phyloP scores from a whole-genome alignment of 208 protist genomes.

The Jaenimonas drosophilae region DNA sequence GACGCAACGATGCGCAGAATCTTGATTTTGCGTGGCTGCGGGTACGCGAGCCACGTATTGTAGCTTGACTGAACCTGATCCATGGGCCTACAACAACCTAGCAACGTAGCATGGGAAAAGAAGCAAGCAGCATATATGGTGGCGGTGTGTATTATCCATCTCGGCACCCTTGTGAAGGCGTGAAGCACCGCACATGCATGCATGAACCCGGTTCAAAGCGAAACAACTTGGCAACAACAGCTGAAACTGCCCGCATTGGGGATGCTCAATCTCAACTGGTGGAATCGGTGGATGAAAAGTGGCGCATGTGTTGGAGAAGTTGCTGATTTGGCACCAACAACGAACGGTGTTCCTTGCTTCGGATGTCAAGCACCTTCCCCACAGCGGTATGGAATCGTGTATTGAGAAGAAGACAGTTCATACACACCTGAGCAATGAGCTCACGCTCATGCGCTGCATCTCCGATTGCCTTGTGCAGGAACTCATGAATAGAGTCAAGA shows the following conservation, averaged over 20 bases:
- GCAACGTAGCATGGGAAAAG: neutral
- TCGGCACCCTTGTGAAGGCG: no score
- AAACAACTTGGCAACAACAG: neutral
- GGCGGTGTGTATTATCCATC: neutral
- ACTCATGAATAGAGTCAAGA: constrained; percentile 26
- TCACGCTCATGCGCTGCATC: constrained; percentile 34
- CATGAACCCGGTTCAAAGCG: neutral
- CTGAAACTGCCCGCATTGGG: no score
- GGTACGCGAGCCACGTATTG: constrained; percentile 26
- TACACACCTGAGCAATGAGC: constrained; percentile 64
- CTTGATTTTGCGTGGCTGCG: constrained; percentile 69
- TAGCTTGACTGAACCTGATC: constrained; percentile 26
- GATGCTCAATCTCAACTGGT: constrained; percentile 6
- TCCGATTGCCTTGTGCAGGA: constrained; percentile 24
- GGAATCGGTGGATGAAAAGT: constrained; percentile 36
- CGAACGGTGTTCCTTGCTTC: constrained; percentile 21
- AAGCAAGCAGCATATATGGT: neutral
- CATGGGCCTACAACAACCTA: constrained; percentile 11
- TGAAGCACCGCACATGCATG: no score
- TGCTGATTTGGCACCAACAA: constrained; percentile 67
- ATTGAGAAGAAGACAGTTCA: constrained; percentile 72
- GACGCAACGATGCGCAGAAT: constrained; percentile 31
- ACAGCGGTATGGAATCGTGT: constrained; percentile 51
- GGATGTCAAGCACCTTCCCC: constrained; percentile 20
- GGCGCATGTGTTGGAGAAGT: constrained; percentile 73